Evolutionary conservation across 805 yeast genomes (phyloP).

Genomic region (Barnettozyma populi): DNA sequence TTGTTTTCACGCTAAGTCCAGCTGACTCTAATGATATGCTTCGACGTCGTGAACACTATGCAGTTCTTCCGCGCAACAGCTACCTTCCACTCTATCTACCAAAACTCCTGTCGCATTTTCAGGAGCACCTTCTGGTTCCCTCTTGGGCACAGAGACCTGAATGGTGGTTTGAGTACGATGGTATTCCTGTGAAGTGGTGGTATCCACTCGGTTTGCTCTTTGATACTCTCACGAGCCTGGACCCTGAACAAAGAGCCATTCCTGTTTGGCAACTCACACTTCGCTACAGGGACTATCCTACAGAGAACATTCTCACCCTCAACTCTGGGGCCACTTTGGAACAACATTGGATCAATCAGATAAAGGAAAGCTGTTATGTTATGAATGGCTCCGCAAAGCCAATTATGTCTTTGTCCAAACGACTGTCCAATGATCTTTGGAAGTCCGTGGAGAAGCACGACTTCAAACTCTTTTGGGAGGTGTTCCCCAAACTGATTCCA

Average conservation of each 20-base stretch:
- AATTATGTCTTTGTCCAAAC: slow-evolving; percentile 70
- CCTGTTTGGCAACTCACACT: slow-evolving; percentile 44
- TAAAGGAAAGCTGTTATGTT: slow-evolving; percentile 78
- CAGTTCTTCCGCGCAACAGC: slow-evolving; percentile 37
- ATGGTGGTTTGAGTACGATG: slow-evolving; percentile 67
- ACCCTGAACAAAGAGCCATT: slow-evolving; percentile 24
- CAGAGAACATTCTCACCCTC: slow-evolving; percentile 37
- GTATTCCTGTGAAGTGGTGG: slow-evolving; percentile 63
- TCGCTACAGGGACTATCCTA: slow-evolving; percentile 39
- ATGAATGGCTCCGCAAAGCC: slow-evolving; percentile 72
- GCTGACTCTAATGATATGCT: slow-evolving; percentile 21
- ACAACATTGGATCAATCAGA: slow-evolving; percentile 64
- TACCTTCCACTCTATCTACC: slow-evolving; percentile 45
- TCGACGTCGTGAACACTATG: slow-evolving; percentile 9
- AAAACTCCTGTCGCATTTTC: slow-evolving; percentile 34
- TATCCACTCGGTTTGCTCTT: slow-evolving; percentile 66
- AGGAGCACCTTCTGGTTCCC: slow-evolving; percentile 27
- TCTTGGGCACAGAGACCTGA: slow-evolving; percentile 20
- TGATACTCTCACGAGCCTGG: slow-evolving; percentile 45
- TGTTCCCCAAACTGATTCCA: slow-evolving; percentile 20
- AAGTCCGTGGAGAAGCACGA: slow-evolving; percentile 37
- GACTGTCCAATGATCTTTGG: slow-evolving; percentile 57
- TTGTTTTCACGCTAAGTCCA: slow-evolving; percentile 30
- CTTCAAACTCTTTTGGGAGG: slow-evolving; percentile 21
- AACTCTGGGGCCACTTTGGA: slow-evolving; percentile 30